These are phyloP conservation scores for Talaromyces funiculosus DNA, from an alignment of 2,329 filamentous ascomycete genomes.

Conservation along the genomic window DNA sequence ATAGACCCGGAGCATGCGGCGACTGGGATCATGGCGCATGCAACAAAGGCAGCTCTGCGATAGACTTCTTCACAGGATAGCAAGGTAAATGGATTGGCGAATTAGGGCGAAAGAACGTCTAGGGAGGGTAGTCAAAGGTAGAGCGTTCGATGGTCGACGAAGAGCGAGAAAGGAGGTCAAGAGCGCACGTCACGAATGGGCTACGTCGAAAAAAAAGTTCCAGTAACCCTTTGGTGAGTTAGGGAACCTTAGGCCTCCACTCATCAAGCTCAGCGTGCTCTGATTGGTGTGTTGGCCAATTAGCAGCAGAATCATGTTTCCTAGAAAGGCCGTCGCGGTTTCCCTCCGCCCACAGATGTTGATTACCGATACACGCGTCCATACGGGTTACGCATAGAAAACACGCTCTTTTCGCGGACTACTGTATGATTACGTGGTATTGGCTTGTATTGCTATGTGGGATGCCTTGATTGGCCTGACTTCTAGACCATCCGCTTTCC, in stretches of 20 bases:
- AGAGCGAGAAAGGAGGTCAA: conserved; percentile 14
- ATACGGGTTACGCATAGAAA: not conserved
- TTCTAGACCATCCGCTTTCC: not conserved
- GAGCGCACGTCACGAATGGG: conserved; percentile 6
- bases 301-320: not conserved
- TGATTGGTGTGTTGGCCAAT: not conserved
- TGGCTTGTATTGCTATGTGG: conserved; percentile 1
- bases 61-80: not conserved
- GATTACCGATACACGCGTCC: not conserved
- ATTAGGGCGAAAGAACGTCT: conserved; percentile 16
- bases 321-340: not conserved
- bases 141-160: conserved; percentile 13
- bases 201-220: conserved; percentile 8
- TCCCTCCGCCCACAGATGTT: not conserved
- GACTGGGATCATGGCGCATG: conserved; percentile 31
- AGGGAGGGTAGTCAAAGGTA: conserved; percentile 1
- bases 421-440: not conserved
- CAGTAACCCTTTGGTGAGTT: not conserved
- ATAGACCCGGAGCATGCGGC: conserved; percentile 26
- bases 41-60: conserved; percentile 10
- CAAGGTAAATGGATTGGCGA: conserved; percentile 5
- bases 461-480: not conserved
- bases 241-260: not conserved
- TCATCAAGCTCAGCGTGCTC: not conserved
- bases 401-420: not conserved